Base-by-base conservation (phyloP, 108 stramenopile species). In the Mediolabrus comicus region DNA sequence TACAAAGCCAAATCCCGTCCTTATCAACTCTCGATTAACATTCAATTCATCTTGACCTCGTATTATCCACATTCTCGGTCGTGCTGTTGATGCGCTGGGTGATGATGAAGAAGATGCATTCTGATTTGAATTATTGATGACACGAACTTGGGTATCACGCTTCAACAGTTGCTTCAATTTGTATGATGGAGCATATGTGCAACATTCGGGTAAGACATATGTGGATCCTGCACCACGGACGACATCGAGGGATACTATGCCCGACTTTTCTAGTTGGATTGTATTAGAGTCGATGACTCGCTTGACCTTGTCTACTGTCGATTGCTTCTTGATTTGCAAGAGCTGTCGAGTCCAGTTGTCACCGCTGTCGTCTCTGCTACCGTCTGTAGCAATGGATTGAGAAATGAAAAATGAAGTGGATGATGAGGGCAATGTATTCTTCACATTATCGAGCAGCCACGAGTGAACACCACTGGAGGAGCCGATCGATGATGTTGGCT, bases 111-210 rank as follows among this genome's bases (percentile, higher is more conserved):
- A 31, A 33, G 56, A 27, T 54, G 35, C 63, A 25, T 17, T 31
- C 27, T 43, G 59, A 26, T n/a, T n/a, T n/a, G n/a, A n/a, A 53
- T 62, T 4, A 26, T 67, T 19, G 25, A 43, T 12, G 27, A 43
- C 39, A 2, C 58, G 26, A 27, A 74, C 65, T 62, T 54, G 62
- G 24, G 56, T 51, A 30, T 60, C 62, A 35, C 51, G 29, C 6
- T 80, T 82, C 34, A 85, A 51, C 17, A 83, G 53, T 57, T 83
- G 77, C 17, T 69, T 80, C 32, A 83, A 29, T 51, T 87, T 87
- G 55, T 69, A 80, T 19, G 82, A 43, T 9, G 82, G 76, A 30
- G 75, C 55, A 17, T 75, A 70, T 0, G 75, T 53, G 17, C 71
- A 70, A 28, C 86, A 83, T 4, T 83, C 76, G 16, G 86, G 82